Evolutionary conservation across 345 rosid genomes (phyloP).

Genomic region (Clarkia xantiana): DNA sequence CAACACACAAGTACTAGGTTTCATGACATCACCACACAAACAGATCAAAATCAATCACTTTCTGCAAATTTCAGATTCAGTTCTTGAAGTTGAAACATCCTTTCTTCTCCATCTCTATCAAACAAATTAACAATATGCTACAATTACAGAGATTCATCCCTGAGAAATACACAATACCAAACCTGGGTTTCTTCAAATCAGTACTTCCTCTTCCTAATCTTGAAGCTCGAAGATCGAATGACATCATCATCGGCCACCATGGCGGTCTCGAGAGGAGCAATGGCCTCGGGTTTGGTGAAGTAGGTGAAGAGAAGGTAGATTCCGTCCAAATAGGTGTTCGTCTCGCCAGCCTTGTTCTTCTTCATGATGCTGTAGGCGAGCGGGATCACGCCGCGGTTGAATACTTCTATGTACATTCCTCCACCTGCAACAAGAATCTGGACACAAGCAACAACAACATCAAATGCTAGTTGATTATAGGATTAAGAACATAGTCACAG

Average conservation of each 20-base stretch:
- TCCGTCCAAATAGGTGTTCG: conserved; percentile 74
- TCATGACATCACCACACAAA: too few species aligned
- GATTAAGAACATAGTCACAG: too few species aligned
- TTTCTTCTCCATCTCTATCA: too few species aligned
- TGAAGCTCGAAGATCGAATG: conserved; percentile 61
- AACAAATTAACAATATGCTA: too few species aligned
- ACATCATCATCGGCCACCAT: conserved; percentile 53
- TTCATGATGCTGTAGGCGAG: conserved; percentile 74
- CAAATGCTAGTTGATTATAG: not conserved
- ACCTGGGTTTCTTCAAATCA: conserved; percentile 8
- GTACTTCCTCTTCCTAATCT: conserved; percentile 55
- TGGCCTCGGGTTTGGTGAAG: conserved; percentile 81
- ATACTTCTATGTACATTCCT: conserved; percentile 90
- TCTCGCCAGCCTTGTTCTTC: conserved; percentile 79
- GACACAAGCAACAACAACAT: conserved; percentile 3
- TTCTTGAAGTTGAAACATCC: too few species aligned
- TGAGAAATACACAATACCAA: too few species aligned
- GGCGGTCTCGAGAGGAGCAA: conserved; percentile 31
- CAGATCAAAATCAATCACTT: too few species aligned
- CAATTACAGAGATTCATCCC: too few species aligned
- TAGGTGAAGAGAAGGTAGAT: conserved; percentile 82
- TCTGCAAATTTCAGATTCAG: too few species aligned
- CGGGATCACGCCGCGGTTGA: conserved; percentile 92
- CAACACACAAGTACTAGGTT: too few species aligned
- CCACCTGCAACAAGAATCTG: conserved; percentile 98